These are phyloP conservation scores for Fusarium tuaranense DNA, from an alignment of 2,329 filamentous ascomycete genomes.

Conservation along the genomic window DNA sequence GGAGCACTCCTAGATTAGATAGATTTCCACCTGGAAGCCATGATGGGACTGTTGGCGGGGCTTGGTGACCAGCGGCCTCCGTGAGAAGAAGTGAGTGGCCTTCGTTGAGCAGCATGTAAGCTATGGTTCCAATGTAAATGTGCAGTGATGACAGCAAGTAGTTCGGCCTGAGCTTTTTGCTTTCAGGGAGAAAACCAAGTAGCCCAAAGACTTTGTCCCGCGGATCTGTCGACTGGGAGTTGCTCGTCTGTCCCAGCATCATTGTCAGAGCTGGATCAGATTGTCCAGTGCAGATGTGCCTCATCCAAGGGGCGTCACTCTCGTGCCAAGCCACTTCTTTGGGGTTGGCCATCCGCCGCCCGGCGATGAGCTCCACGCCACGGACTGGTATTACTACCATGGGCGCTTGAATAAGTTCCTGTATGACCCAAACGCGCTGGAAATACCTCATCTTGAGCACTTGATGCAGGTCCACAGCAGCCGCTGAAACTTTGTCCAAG, in stretches of 20 bases:
- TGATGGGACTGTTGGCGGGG: too few relatives aligned
- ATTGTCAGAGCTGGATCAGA: not conserved
- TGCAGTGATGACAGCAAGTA: not conserved
- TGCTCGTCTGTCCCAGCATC: not conserved
- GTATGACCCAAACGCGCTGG: not conserved
- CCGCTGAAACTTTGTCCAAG: not conserved
- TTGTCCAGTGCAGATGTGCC: not conserved
- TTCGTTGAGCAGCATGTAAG: not conserved
- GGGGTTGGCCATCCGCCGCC: not conserved
- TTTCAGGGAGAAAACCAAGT: not conserved
- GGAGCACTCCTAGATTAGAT: too few relatives aligned
- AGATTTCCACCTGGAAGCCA: too few relatives aligned
- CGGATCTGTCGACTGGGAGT: not conserved
- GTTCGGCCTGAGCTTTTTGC: not conserved
- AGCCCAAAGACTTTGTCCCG: not conserved
- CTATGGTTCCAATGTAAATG: not conserved
- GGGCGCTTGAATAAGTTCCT: not conserved
- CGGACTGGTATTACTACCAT: not conserved
- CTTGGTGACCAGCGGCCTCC: too few relatives aligned
- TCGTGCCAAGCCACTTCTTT: not conserved
- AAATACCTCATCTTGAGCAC: not conserved
- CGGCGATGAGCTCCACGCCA: not conserved
- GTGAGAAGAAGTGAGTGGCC: too few relatives aligned
- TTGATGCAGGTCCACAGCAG: not conserved
- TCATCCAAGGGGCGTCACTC: not conserved